Evolutionary conservation across 148 eudicot genomes (phyloP).

Genomic region (Silene conica): DNA sequence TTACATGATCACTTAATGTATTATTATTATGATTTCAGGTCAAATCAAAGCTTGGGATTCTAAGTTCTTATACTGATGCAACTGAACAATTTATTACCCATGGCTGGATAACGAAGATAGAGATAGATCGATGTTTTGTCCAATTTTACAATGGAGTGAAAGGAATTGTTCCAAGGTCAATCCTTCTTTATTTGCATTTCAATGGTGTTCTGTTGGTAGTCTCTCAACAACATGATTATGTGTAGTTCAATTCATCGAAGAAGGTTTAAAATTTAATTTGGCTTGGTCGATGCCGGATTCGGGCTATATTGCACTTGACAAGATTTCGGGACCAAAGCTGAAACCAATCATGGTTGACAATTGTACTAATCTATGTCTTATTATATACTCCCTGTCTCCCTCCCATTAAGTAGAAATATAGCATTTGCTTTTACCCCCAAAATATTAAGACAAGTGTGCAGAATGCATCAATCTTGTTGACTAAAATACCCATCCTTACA

Average conservation of each 20-base stretch:
- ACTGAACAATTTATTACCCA: slow-evolving; percentile 76
- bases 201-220: neutral
- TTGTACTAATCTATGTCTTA: neutral
- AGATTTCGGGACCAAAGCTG: neutral
- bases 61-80: slow-evolving; percentile 85
- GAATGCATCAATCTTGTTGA: too few species aligned
- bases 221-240: neutral
- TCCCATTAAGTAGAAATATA: too few species aligned
- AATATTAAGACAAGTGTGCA: too few species aligned
- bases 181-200: slow-evolving; percentile 7
- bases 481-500: too few species aligned
- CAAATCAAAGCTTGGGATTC: slow-evolving; percentile 74
- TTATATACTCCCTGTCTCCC: too few species aligned
- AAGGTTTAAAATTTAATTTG: neutral
- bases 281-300: neutral
- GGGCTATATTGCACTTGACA: neutral
- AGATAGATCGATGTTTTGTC: slow-evolving; percentile 80
- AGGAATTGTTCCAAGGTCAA: slow-evolving; percentile 87
- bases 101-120: slow-evolving; percentile 96
- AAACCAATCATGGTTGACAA: neutral
- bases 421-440: too few species aligned
- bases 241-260: neutral
- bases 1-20: slow-evolving; percentile 13
- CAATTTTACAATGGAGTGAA: slow-evolving; percentile 91
- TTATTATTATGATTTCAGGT: slow-evolving; percentile 39